Conservation (phyloP, 441 rosid genomes). For the Gossypium schwendimanii region DNA sequence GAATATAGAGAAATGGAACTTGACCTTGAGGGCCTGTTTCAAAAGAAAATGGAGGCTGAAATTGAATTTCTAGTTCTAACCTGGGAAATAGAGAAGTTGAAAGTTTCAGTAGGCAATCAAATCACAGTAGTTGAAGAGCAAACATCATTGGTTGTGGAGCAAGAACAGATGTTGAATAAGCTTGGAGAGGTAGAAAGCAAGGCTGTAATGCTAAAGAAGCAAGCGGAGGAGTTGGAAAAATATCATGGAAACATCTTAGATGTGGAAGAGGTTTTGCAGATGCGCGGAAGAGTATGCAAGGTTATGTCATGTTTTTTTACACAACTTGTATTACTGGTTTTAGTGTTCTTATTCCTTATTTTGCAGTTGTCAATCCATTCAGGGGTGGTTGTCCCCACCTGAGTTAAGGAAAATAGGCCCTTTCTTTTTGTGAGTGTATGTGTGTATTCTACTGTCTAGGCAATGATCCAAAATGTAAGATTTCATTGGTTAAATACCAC, state of each 20-base stretch:
- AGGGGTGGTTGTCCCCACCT: conserved; percentile 52
- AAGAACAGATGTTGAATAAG: conserved; percentile 33
- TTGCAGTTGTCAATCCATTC: conserved; percentile 33
- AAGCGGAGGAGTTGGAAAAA: conserved; percentile 43
- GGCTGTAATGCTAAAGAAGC: conserved; percentile 38
- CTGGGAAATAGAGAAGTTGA: conserved; percentile 35
- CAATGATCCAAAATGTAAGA: conserved; percentile 15
- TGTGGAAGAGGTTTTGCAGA: conserved; percentile 39
- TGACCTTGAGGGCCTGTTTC: conserved; percentile 51
- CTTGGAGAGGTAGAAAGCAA: conserved; percentile 41
- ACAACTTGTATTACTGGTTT: conserved; percentile 47
- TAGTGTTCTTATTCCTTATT: conserved; percentile 34
- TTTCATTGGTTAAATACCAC: conserved; percentile 10
- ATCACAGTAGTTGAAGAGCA: conserved; percentile 34
- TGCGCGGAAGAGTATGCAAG: conserved; percentile 40
- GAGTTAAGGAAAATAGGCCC: conserved; percentile 13
- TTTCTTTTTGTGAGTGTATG: conserved; percentile 9
- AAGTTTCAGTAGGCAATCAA: conserved; percentile 20
- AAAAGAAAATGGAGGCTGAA: conserved; percentile 74
- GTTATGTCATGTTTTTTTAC: conserved; percentile 38
- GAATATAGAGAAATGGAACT: conserved; percentile 36
- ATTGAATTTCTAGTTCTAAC: conserved; percentile 44
- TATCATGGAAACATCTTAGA: conserved; percentile 30
- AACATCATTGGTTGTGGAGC: conserved; percentile 35
- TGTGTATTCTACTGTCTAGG: conserved; percentile 25